Evolutionary conservation across 306 rosid genomes (phyloP).

Genomic region (Benincasa hispida): DNA sequence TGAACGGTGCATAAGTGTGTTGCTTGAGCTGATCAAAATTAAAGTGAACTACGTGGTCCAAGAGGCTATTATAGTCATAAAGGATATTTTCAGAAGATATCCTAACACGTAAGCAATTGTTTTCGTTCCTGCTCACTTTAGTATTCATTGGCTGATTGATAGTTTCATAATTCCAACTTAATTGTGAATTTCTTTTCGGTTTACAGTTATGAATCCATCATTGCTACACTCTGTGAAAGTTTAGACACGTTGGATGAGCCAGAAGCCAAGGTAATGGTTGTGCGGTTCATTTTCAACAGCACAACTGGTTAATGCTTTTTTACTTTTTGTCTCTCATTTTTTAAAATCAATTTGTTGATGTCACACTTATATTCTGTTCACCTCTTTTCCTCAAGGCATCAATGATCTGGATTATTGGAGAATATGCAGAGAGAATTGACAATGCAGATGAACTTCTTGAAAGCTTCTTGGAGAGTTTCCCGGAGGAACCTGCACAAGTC

Average conservation of each 20-base stretch:
- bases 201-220: slow-evolving; percentile 88
- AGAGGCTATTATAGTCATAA: slow-evolving; percentile 98
- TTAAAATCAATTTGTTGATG: background rate
- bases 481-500: slow-evolving; percentile 98
- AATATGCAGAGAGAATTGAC: slow-evolving; percentile 98
- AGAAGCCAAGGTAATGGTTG: slow-evolving; percentile 79
- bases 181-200: slow-evolving; percentile 6
- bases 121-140: background rate
- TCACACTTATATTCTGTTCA: background rate
- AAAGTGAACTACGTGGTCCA: slow-evolving; percentile 98
- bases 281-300: slow-evolving; percentile 2
- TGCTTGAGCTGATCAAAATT: slow-evolving; percentile 97
- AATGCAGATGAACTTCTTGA: slow-evolving; percentile 99
- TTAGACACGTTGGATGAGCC: slow-evolving; percentile 97
- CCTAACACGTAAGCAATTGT: slow-evolving; percentile 72
- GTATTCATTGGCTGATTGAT: background rate
- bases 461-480: slow-evolving; percentile 88
- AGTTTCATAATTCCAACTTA: slow-evolving; percentile 8
- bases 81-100: slow-evolving; percentile 98
- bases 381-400: slow-evolving; percentile 47
- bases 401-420: slow-evolving; percentile 99
- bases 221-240: slow-evolving; percentile 97
- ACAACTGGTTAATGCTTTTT: background rate
- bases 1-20: slow-evolving; percentile 96
- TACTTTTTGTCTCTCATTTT: too few relatives aligned